These are phyloP conservation scores for Bipolaris sorokiniana DNA, from an alignment of 2,329 filamentous ascomycete genomes.

Conservation along the genomic window DNA sequence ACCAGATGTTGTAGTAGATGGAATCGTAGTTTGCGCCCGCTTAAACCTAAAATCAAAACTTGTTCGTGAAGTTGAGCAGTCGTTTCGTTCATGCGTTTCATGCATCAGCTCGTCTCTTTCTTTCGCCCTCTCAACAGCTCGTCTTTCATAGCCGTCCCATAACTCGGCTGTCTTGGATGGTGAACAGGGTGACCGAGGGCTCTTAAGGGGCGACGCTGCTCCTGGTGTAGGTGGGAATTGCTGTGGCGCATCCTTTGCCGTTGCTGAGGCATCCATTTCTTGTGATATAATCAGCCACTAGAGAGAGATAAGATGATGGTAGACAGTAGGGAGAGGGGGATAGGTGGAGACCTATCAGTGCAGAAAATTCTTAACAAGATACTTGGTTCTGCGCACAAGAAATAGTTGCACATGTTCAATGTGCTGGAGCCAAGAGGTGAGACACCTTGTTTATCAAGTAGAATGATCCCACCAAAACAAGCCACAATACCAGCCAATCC, in stretches of 20 bases:
- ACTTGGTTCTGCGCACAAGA: slow-evolving; percentile 39
- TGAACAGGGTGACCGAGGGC: slow-evolving; percentile 36
- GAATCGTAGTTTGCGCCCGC: slow-evolving; percentile 13
- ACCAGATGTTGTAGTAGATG: slow-evolving; percentile 31
- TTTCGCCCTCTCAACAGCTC: slow-evolving; percentile 40
- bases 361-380: slow-evolving; percentile 36
- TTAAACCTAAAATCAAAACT: slow-evolving; percentile 38
- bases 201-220: slow-evolving; percentile 35
- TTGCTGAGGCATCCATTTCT: slow-evolving; percentile 24
- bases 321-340: slow-evolving; percentile 23
- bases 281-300: slow-evolving; percentile 6
- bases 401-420: slow-evolving; percentile 41
- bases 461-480: slow-evolving; percentile 20
- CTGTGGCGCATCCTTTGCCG: slow-evolving; percentile 27
- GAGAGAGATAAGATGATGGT: slow-evolving; percentile 11
- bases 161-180: slow-evolving; percentile 38
- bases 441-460: slow-evolving; percentile 45
- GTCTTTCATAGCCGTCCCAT: slow-evolving; percentile 47
- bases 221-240: slow-evolving; percentile 32
- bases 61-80: slow-evolving; percentile 20
- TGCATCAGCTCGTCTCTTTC: slow-evolving; percentile 31
- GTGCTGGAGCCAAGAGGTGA: slow-evolving; percentile 38
- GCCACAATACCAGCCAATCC: slow-evolving; percentile 28
- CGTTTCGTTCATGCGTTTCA: slow-evolving; percentile 6
- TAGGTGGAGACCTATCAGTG: slow-evolving; percentile 21